Evolutionary conservation across 345 rosid genomes (phyloP), one percentile per base, ranked within the genome.

Genomic region (Mallotus nudiflorus): DNA sequence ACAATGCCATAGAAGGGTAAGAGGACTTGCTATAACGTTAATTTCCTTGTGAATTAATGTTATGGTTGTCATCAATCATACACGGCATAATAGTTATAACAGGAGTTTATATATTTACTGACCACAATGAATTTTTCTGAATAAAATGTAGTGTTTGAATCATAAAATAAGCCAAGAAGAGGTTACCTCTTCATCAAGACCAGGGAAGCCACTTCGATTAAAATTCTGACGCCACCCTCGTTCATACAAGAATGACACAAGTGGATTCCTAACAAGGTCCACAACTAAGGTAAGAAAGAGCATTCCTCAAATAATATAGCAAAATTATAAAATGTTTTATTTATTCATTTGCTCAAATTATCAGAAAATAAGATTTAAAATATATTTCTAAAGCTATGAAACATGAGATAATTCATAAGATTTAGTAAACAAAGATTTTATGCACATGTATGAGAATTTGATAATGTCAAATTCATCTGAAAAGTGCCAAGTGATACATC

Each of bases 201-300:
- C 99, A 52, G 99, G 99, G 75, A 95, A 90, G 55, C 99, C 97
- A 53, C 96, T 83, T 31, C 18, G 81, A 70, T 65, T 79, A 70
- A 95, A 95, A 76, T 74, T 85, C 72, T 95, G 93, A 55, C 99
- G 86, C 99, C 99, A 95, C 42, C 99, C 97, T 61, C 97, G 87
- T 77, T 95, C 99, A 35, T 95, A 95, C 78, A 90, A 72, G 72
- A 90, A 95, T 27, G 97, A 95, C 56, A 95, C 96, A 55, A 95
- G 67, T 46, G 97, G 99, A 79, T 89, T 95, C 97, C 99, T 95
- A 71, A 40, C 63, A 66, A 71, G 64, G 60, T 66, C 55, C 76
- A 71, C 25, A 64, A 27, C 37, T 33, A 22, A 52, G 15, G 33
- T 50, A 67, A 67, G 48, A 51, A 28, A 29, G 3, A 54, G 35